A percentile compares a stretch with the other conserved stretches of the same genome.
phyloP scores from a whole-genome alignment of 306 rosid genomes.

The Sicyos baderoa region DNA sequence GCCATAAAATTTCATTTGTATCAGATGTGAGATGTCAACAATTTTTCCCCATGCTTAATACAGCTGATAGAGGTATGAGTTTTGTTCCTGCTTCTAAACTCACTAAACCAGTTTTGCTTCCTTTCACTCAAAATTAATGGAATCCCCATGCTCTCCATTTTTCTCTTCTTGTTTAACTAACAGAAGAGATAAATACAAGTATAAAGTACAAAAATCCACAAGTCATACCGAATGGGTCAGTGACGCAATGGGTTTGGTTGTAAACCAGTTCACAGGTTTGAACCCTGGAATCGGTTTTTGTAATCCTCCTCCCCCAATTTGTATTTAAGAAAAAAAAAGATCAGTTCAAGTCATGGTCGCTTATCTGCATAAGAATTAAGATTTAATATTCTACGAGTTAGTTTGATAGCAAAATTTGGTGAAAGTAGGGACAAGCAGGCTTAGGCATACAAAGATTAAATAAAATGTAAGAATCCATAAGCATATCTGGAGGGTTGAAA shows the following conservation, averaged over 20 bases:
- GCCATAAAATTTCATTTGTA: conserved; percentile 13
- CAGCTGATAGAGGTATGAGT: conserved; percentile 7
- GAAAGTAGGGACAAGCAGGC: too few relatives aligned
- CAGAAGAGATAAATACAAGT: neutral
- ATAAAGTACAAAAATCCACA: neutral
- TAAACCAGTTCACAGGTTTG: too few relatives aligned
- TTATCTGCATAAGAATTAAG: neutral
- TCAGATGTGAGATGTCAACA: conserved; percentile 18
- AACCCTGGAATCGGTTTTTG: too few relatives aligned
- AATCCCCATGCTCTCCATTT: neutral
- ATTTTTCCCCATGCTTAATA: conserved; percentile 6
- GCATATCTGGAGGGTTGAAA: neutral
- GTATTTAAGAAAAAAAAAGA: too few relatives aligned
- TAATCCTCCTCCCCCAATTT: too few relatives aligned
- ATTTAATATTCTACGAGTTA: too few relatives aligned
- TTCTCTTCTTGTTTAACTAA: neutral
- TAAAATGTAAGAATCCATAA: too few relatives aligned
- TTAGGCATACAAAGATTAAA: too few relatives aligned
- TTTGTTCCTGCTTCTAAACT: neutral
- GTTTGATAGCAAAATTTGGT: too few relatives aligned
- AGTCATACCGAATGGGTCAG: too few relatives aligned
- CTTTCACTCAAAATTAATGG: neutral
- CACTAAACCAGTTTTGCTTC: neutral
- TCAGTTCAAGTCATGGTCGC: too few relatives aligned
- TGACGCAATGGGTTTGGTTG: too few relatives aligned